Conservation (phyloP, 2,329 filamentous ascomycete species). For the Tolypocladium sp. region DNA sequence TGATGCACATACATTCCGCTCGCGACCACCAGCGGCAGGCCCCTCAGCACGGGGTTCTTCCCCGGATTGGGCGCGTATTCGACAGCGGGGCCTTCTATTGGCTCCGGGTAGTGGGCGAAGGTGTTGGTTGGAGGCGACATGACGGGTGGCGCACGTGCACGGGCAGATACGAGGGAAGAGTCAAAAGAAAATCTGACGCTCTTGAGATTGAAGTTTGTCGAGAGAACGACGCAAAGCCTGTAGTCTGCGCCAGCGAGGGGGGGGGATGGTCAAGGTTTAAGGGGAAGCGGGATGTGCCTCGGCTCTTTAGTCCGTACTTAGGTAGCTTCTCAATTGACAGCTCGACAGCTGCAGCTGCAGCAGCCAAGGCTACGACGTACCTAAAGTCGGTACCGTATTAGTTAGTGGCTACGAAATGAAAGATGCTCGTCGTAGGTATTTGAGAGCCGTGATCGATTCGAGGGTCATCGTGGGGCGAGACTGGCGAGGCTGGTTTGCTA, state of each 20-base stretch:
- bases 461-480: background rate
- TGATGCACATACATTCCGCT: constrained; percentile 5
- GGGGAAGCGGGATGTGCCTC: background rate
- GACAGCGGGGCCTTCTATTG: constrained; percentile 24
- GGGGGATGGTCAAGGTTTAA: background rate
- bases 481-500: too few species aligned
- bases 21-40: constrained; percentile 40
- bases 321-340: background rate
- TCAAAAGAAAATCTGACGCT: background rate
- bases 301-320: too few species aligned
- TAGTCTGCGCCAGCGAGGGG: background rate
- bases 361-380: background rate
- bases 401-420: background rate
- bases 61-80: constrained; percentile 28
- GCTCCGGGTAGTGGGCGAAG: constrained; percentile 35
- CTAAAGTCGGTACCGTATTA: background rate
- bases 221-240: background rate
- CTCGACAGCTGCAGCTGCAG: background rate
- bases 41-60: constrained; percentile 62
- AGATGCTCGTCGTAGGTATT: background rate
- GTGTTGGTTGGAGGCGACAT: constrained; percentile 16
- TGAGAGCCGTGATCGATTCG: background rate
- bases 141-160: background rate
- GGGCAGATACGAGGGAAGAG: background rate
- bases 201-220: background rate